Evolutionary conservation across 257 asterid genomes (phyloP).

Genomic region (Mitragyna speciosa): DNA sequence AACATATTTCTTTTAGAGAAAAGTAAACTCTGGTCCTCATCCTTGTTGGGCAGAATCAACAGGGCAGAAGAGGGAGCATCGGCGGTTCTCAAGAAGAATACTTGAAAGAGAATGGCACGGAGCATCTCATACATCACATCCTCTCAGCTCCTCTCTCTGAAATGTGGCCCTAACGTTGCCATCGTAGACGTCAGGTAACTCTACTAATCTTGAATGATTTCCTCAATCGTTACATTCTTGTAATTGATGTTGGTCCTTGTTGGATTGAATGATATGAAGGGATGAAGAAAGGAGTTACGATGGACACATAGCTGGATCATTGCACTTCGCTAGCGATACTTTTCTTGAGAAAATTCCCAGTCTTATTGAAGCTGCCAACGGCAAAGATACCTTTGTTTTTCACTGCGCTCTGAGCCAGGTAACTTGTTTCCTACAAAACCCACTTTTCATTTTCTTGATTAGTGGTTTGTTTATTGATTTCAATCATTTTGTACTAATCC

Average conservation of each 20-base stretch:
- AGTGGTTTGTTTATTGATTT: too few species aligned
- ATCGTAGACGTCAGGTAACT: conserved; percentile 79
- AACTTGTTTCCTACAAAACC: not conserved
- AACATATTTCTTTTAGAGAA: too few species aligned
- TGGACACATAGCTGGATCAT: conserved; percentile 93
- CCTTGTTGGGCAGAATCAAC: too few species aligned
- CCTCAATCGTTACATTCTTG: too few species aligned
- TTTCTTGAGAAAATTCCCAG: conserved; percentile 66
- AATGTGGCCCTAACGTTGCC: conserved; percentile 63
- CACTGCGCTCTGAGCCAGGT: conserved; percentile 99
- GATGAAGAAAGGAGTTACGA: conserved; percentile 90
- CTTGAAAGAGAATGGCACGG: conserved; percentile 2
- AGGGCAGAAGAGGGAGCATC: too few species aligned
- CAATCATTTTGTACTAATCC: not conserved
- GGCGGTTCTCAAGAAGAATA: too few species aligned
- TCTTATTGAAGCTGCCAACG: conserved; percentile 66
- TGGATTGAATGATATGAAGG: conserved; percentile 32
- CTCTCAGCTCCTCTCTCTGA: conserved; percentile 69
- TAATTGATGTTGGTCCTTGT: not conserved
- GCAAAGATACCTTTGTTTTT: conserved; percentile 88
- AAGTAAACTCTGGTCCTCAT: too few species aligned
- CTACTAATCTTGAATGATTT: not conserved
- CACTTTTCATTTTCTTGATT: not conserved
- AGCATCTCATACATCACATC: conserved; percentile 71
- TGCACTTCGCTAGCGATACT: conserved; percentile 79